phyloP scores from a whole-genome alignment of 768 basidiomycete species.

The Coprinellus micaceus region DNA sequence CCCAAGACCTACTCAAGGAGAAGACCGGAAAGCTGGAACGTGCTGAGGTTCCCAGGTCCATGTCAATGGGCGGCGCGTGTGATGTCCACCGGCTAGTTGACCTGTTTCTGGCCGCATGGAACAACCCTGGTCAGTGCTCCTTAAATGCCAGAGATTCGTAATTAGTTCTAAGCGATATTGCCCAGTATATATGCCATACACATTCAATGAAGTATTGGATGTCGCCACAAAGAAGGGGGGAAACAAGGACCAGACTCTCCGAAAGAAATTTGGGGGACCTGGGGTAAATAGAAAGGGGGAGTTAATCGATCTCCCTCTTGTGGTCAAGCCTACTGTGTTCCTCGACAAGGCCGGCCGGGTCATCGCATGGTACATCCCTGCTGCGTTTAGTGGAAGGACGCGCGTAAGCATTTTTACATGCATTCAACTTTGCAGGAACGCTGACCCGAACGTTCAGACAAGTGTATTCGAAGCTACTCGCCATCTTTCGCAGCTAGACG shows the following conservation, averaged over 20 bases:
- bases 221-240: not conserved
- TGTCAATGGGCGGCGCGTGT: not conserved
- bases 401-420: not conserved
- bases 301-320: no score
- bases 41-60: not conserved
- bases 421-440: not conserved
- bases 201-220: not conserved
- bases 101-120: not conserved
- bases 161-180: no score
- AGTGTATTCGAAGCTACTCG: no score
- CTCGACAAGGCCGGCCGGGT: not conserved
- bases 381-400: not conserved
- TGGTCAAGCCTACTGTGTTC: not conserved
- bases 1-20: not conserved
- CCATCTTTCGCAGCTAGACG: no score
- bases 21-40: not conserved
- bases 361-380: not conserved
- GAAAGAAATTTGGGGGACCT: not conserved
- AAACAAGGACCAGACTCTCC: not conserved
- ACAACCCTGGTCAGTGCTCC: not conserved
- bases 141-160: not conserved
- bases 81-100: not conserved
- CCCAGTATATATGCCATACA: not conserved
- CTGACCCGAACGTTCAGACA: not conserved
- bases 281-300: no score